Evolutionary conservation across 768 basidiomycete genomes (phyloP).

Genomic region (Collybiopsis luxurians): DNA sequence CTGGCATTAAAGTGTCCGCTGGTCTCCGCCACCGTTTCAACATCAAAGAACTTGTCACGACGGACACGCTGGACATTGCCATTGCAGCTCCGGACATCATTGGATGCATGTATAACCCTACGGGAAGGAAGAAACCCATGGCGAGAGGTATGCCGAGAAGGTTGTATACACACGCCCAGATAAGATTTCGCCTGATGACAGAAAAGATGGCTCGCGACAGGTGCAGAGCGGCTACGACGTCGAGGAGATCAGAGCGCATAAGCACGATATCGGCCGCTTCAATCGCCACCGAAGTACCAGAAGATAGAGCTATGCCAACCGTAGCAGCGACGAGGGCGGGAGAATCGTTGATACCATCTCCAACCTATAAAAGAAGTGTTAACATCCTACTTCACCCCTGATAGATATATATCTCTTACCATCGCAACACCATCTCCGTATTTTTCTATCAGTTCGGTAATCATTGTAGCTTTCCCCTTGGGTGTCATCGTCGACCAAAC

Average conservation of each 20-base stretch:
- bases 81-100: constrained; percentile 99
- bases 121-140: constrained; percentile 94
- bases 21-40: constrained; percentile 85
- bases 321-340: constrained; percentile 95
- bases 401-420: too few relatives aligned
- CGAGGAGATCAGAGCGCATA: constrained; percentile 94
- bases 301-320: constrained; percentile 94
- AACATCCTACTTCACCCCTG: too few relatives aligned
- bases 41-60: constrained; percentile 86
- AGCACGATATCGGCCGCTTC: constrained; percentile 98
- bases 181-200: constrained; percentile 88
- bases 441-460: constrained; percentile 76
- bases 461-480: constrained; percentile 87
- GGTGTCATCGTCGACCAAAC: constrained; percentile 95
- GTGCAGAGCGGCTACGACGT: constrained; percentile 95
- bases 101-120: constrained; percentile 91
- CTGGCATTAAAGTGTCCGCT: constrained; percentile 66
- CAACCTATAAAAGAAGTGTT: constrained; percentile 69
- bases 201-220: constrained; percentile 86
- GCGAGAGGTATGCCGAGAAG: constrained; percentile 92
- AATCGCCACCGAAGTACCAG: constrained; percentile 95
- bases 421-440: constrained; percentile 80
- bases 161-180: constrained; percentile 97
- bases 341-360: constrained; percentile 99
- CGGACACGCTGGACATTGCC: constrained; percentile 96